Base-by-base conservation (phyloP, 2,329 filamentous ascomycete genomes). In the Fusarium lyarnte region DNA sequence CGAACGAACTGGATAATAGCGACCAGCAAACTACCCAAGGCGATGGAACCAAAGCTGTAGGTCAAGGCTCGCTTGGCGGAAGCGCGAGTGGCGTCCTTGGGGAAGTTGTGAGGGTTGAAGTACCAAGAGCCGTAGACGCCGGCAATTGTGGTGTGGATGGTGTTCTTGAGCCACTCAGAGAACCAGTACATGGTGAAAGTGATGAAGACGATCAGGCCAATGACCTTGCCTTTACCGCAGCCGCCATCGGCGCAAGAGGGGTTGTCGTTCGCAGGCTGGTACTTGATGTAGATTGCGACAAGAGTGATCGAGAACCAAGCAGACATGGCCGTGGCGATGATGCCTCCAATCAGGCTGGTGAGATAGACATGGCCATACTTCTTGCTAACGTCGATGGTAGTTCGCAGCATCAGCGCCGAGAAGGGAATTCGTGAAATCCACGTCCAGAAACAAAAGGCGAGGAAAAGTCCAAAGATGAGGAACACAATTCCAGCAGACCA, bases 111-210 rank as follows among this genome's bases (percentile, higher is more conserved):
- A 1, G 89, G 82, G 71, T 89, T 92, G 80, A 97, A 98, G 84
- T 97, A 98, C 95, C 95, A 98, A 1, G 92, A 92, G 2, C 94
- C 95, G 76, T 97, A 98, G 1, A 97, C 91, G 1, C 95, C 95
- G 0, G 94, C 93, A 65, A 97, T 92, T 29, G 91, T 94, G 4
- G 92, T 92, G 79, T 98, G 94, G 51, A 97, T 93, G 1, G 93
- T 94, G 82, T 97, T 97, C 85, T 98, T 98, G 76, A 98, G 84
- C 88, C 93, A 95, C 80, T 98, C 95, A 4, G 93, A 92, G 72
- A 97, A 91, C 95, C 95, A 98, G 83, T 97, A 98, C 82, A 91
- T 93, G 58, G 94, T 92, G 77, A 98, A 98, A 0, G 94, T 97
- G 74, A 94, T 88, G 80, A 97, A 98, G 23, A 92, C 93, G 9